phyloP scores from a whole-genome alignment of 306 rosid species.

The Inga leiocalycina region DNA sequence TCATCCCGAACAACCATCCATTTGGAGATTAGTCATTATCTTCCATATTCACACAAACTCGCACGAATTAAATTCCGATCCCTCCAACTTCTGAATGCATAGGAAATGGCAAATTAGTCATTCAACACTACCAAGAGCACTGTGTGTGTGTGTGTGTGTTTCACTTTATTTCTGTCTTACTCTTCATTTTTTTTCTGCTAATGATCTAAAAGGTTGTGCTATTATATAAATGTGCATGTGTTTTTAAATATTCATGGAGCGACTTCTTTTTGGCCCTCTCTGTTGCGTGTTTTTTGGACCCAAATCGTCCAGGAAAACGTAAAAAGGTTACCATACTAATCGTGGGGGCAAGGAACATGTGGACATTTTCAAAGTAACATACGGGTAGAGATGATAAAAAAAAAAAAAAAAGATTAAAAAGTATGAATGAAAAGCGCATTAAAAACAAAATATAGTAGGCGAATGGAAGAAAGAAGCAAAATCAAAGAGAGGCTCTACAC shows the following conservation, averaged over 20 bases:
- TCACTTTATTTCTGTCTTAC: background rate
- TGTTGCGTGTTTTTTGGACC: background rate
- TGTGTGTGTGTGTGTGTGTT: too few species aligned
- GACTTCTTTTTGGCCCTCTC: background rate
- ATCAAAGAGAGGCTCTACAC: background rate
- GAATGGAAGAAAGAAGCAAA: background rate
- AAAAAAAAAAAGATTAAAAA: too few species aligned
- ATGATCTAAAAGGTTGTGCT: background rate
- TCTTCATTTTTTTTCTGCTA: too few species aligned
- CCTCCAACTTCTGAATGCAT: conserved; percentile 2
- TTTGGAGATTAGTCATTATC: conserved; percentile 25
- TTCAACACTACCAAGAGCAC: background rate
- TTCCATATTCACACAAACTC: conserved; percentile 12
- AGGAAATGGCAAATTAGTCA: background rate
- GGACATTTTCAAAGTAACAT: background rate
- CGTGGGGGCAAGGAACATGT: background rate
- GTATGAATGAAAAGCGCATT: background rate
- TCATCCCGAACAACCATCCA: background rate
- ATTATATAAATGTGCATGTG: background rate
- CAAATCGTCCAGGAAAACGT: background rate
- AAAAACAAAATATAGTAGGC: background rate
- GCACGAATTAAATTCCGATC: background rate
- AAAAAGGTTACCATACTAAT: background rate
- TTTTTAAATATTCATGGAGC: background rate
- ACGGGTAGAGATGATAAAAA: background rate